Evolutionary conservation across 441 rosid genomes (phyloP).

Genomic region (Gossypium trilobum): DNA sequence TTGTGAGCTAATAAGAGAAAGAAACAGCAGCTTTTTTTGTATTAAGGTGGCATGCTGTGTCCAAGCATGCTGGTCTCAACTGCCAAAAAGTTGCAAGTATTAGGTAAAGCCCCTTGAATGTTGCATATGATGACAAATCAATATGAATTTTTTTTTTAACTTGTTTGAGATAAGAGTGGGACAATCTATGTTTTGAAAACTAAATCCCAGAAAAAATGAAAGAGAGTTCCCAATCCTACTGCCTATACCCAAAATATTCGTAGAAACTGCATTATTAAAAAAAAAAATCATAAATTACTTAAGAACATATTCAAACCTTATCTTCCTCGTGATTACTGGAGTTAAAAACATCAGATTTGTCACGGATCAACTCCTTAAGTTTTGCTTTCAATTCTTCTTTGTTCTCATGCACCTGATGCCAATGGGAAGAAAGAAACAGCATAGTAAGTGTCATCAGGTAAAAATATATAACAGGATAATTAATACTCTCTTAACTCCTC

Average conservation of each 20-base stretch:
- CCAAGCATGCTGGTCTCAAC: neutral
- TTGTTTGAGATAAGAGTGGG: neutral
- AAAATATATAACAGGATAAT: constrained; percentile 13
- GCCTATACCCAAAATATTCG: neutral
- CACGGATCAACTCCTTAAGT: constrained; percentile 69
- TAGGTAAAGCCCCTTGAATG: neutral
- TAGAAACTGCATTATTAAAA: neutral
- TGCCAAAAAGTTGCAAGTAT: neutral
- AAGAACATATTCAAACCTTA: constrained; percentile 39
- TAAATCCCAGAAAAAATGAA: neutral
- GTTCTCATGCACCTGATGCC: constrained; percentile 50
- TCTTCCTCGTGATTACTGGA: constrained; percentile 56
- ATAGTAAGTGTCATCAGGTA: neutral
- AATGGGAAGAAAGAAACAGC: neutral
- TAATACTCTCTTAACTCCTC: constrained; percentile 35
- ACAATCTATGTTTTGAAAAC: neutral
- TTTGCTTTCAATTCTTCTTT: constrained; percentile 68
- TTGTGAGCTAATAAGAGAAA: neutral
- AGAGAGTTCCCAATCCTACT: neutral
- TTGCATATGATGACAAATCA: neutral
- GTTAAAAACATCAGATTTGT: constrained; percentile 67
- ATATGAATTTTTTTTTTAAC: neutral
- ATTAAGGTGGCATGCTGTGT: neutral
- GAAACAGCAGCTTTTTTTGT: neutral
- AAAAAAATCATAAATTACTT: neutral